Evolutionary conservation across 1,139 yeast genomes (phyloP), one percentile per base, ranked within the genome.

Genomic region (Pichia sp.): DNA sequence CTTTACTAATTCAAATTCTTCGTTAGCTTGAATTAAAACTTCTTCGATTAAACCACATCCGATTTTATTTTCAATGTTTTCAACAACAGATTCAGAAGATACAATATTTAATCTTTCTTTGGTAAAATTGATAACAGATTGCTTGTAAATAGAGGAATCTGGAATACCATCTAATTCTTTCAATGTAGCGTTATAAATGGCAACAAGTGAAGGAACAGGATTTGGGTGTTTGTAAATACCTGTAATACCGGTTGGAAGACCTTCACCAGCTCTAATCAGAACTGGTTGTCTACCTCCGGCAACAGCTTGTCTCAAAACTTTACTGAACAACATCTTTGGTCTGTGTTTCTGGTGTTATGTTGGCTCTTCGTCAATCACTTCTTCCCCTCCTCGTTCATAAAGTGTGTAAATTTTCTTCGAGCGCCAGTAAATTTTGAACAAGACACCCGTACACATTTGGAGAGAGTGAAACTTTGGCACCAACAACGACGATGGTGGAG

Each of bases 11-110:
- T 70, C 74, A 56, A 78, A 75, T 66, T 87, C 95, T 50, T 85
- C 95, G 55, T 81, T 77, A 16, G 95, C 95, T 67, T 86, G 95
- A 50, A 85, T 71, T 48, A 86, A 64, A 46, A 86, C 67, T 68
- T 86, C 95, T 67, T 86, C 95, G 53, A 86, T 81, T 55, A 86
- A 75, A 2, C 95, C 95, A 53, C 82, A 78, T 26, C 95, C 95
- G 53, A 86, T 82, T 62, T 79, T 69, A 52, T 69, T 67, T 67
- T 86, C 95, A 57, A 86, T 84, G 55, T 72, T 76, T 59, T 77
- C 85, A 41, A 74, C 68, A 49, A 80, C 77, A 54, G 81, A 87
- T 50, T 76, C 74, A 36, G 66, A 59, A 61, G 84, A 79, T 27
- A 85, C 95, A 45, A 84, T 69, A 45, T 72, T 67, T 62, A 82